Percentiles rank a stretch among this genome's conserved stretches.
Conservation (phyloP, 352 stramenopile genomes). For the Phytophthora europaea region DNA sequence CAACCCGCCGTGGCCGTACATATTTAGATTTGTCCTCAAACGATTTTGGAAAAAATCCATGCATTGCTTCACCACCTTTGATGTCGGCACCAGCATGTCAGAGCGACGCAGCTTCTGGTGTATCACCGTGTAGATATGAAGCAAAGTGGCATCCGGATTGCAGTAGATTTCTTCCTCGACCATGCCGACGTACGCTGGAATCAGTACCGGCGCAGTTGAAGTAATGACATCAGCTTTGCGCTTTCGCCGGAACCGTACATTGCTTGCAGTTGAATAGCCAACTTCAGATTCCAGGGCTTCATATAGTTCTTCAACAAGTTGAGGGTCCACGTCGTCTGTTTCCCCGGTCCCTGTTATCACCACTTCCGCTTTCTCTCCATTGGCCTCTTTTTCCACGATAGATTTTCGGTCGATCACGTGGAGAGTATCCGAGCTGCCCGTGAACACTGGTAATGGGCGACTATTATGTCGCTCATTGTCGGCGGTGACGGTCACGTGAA, state of each 20-base stretch:
- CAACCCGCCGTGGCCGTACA: slow-evolving; percentile 52
- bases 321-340: slow-evolving; percentile 23
- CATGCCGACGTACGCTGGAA: slow-evolving; percentile 63
- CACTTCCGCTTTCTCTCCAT: slow-evolving; percentile 33
- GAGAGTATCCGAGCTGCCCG: slow-evolving; percentile 29
- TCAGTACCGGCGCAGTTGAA: slow-evolving; percentile 14
- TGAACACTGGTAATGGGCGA: slow-evolving; percentile 29
- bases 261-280: slow-evolving; percentile 2
- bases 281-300: slow-evolving; percentile 42
- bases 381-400: slow-evolving; percentile 48
- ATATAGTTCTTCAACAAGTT: slow-evolving; percentile 44
- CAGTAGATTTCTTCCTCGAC: slow-evolving; percentile 72
- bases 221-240: slow-evolving; percentile 32
- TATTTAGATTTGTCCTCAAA: slow-evolving; percentile 43
- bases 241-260: slow-evolving; percentile 15
- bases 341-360: slow-evolving; percentile 24
- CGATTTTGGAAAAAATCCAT: slow-evolving; percentile 51
- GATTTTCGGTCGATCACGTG: slow-evolving; percentile 52
- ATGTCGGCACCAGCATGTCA: slow-evolving; percentile 57
- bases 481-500: slow-evolving; percentile 18
- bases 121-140: slow-evolving; percentile 58
- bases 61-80: slow-evolving; percentile 46
- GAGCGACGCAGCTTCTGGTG: slow-evolving; percentile 44
- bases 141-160: slow-evolving; percentile 35
- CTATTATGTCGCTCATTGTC: slow-evolving; percentile 4